phyloP scores from a whole-genome alignment of 2,329 filamentous ascomycete species.

The Penicillium sp. region DNA sequence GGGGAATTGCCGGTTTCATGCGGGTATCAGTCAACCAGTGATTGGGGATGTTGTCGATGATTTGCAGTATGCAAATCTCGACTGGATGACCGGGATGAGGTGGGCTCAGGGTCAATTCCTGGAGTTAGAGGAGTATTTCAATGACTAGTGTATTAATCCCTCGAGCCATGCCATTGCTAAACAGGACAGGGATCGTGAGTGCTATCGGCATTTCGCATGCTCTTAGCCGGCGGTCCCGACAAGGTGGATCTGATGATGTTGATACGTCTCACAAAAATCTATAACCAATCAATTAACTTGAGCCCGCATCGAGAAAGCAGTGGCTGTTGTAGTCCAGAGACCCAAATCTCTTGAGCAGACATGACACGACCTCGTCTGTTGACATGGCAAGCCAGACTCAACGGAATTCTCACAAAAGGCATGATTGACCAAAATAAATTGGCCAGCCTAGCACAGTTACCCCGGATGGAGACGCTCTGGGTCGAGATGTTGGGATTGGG shows the following conservation, averaged over 20 bases:
- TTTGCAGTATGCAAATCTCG: too few species aligned
- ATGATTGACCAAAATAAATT: neutral
- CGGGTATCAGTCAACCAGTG: neutral
- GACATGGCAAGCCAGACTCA: too few species aligned
- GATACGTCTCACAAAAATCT: neutral
- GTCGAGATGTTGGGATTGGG: too few species aligned
- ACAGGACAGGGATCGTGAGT: neutral
- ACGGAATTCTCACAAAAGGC: too few species aligned
- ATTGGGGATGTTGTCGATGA: neutral
- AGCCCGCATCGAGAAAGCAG: too few species aligned
- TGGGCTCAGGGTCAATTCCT: neutral
- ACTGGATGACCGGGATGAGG: constrained; percentile 1
- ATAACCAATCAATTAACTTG: neutral
- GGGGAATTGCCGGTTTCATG: neutral
- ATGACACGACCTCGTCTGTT: neutral
- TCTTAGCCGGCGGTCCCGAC: neutral
- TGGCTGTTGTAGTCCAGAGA: neutral
- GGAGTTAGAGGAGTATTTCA: neutral
- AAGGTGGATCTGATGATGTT: neutral
- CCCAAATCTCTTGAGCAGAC: neutral
- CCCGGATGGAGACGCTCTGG: neutral
- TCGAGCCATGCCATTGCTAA: too few species aligned
- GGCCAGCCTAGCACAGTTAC: neutral
- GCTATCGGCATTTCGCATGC: neutral
- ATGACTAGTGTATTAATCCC: too few species aligned